These are phyloP conservation scores for Amborella trichopoda DNA, from an alignment of 164 flowering plant genomes.

Conservation along the genomic window DNA sequence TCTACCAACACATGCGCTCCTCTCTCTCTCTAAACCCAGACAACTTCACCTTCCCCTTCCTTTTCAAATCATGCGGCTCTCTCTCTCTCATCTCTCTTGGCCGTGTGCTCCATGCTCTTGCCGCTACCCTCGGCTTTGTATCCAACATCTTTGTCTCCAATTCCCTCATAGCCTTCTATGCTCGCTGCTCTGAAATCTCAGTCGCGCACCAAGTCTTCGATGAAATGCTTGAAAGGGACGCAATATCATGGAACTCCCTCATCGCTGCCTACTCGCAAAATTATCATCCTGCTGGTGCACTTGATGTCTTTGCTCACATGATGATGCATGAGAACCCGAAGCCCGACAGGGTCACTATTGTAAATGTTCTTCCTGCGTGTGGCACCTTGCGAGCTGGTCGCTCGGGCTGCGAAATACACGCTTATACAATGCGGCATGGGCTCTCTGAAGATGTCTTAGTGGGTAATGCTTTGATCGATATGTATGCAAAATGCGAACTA, in stretches of 20 bases:
- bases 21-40: constrained; percentile 30
- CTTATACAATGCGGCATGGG: constrained; percentile 32
- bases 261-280: constrained; percentile 36
- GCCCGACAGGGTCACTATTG: constrained; percentile 58
- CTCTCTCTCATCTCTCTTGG: constrained; percentile 26
- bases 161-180: constrained; percentile 51
- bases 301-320: constrained; percentile 35
- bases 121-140: constrained; percentile 30
- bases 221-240: constrained; percentile 43
- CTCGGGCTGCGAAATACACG: constrained; percentile 40
- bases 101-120: constrained; percentile 28
- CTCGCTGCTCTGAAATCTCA: constrained; percentile 31
- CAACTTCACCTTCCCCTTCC: constrained; percentile 39
- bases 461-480: constrained; percentile 49
- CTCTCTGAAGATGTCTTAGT: constrained; percentile 40
- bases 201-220: constrained; percentile 44
- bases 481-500: constrained; percentile 55
- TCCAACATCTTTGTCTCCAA: constrained; percentile 64
- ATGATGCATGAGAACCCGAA: neutral
- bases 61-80: constrained; percentile 46
- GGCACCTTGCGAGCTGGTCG: constrained; percentile 15
- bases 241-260: constrained; percentile 68
- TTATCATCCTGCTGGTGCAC: constrained; percentile 22
- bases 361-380: constrained; percentile 57
- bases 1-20: constrained; percentile 22